phyloP scores from a whole-genome alignment of 2,329 filamentous ascomycete genomes.

The Tolypocladium tundrense region DNA sequence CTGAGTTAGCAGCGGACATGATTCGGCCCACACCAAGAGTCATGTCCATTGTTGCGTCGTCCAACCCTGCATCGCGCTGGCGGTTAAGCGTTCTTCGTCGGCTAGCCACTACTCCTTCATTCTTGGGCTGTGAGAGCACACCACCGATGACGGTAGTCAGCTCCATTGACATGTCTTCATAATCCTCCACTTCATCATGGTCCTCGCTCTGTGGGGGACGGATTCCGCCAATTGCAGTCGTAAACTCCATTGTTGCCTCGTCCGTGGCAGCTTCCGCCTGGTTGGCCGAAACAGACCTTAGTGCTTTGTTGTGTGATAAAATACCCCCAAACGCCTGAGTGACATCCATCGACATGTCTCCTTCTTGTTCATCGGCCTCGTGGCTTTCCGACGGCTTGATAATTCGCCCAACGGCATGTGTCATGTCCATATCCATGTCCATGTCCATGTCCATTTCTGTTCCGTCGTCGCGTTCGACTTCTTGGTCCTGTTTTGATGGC shows the following conservation, averaged over 20 bases:
- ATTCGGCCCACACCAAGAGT: constrained; percentile 48
- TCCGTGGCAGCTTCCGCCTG: constrained; percentile 26
- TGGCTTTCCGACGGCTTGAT: constrained; percentile 33
- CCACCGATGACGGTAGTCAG: constrained; percentile 57
- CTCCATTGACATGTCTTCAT: constrained; percentile 73
- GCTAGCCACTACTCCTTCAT: constrained; percentile 11
- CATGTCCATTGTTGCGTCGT: constrained; percentile 40
- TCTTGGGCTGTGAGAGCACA: constrained; percentile 28
- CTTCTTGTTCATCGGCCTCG: constrained; percentile 29
- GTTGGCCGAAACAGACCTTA: constrained; percentile 3
- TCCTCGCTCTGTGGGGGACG: constrained; percentile 22
- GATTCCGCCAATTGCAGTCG: constrained; percentile 67
- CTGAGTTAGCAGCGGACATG: constrained; percentile 15
- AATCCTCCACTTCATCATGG: constrained; percentile 27
- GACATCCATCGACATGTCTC: constrained; percentile 89
- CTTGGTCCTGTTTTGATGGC: constrained; percentile 10
- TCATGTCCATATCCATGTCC: constrained; percentile 48
- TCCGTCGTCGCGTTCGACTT: constrained; percentile 12
- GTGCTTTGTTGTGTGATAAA: constrained; percentile 32
- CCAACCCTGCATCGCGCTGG: constrained; percentile 19
- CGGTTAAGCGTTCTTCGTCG: constrained; percentile 14
- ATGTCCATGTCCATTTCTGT: constrained; percentile 37
- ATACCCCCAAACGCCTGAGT: constrained; percentile 77
- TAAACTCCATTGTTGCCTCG: constrained; percentile 66
- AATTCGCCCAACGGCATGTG: constrained; percentile 45